phyloP scores from a whole-genome alignment of 345 rosid species.

The Microcos paniculata region DNA sequence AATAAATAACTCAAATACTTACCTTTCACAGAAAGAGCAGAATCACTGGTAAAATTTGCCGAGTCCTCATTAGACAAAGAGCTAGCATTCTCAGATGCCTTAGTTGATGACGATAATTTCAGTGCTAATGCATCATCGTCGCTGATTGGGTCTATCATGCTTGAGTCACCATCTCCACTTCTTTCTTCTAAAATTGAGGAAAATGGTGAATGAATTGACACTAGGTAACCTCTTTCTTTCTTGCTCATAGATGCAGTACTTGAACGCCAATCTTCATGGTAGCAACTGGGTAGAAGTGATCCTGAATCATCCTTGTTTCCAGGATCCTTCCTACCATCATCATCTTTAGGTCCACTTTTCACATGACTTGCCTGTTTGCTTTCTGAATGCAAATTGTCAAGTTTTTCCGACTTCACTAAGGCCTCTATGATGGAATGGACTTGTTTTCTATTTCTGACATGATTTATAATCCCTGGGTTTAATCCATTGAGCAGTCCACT shows the following conservation, averaged over 20 bases:
- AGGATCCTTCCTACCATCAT: conserved; percentile 18
- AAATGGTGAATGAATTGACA: conserved; percentile 25
- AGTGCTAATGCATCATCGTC: conserved; percentile 45
- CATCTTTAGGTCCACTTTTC: conserved; percentile 37
- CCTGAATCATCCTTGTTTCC: conserved; percentile 32
- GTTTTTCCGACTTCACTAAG: conserved; percentile 58
- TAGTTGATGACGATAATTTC: conserved; percentile 56
- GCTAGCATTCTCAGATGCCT: conserved; percentile 42
- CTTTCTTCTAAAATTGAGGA: conserved; percentile 23
- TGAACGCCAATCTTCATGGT: conserved; percentile 29
- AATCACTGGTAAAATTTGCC: conserved; percentile 34
- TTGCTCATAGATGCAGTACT: conserved; percentile 30
- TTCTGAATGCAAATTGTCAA: conserved; percentile 26
- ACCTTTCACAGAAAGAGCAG: conserved; percentile 77
- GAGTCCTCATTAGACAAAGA: conserved; percentile 48
- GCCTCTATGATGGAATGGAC: conserved; percentile 91
- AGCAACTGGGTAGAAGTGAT: conserved; percentile 26
- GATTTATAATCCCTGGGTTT: conserved; percentile 93
- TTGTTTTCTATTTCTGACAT: conserved; percentile 81
- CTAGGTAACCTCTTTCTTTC: conserved; percentile 26
- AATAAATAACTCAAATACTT: conserved; percentile 6
- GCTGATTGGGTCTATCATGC: conserved; percentile 34
- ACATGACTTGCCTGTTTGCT: conserved; percentile 28
- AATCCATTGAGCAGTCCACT: conserved; percentile 83
- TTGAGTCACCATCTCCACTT: conserved; percentile 30